A percentile compares a stretch with the other conserved stretches of the same genome.
phyloP scores from a whole-genome alignment of 2,329 filamentous ascomycete genomes.

The Calycina marina region DNA sequence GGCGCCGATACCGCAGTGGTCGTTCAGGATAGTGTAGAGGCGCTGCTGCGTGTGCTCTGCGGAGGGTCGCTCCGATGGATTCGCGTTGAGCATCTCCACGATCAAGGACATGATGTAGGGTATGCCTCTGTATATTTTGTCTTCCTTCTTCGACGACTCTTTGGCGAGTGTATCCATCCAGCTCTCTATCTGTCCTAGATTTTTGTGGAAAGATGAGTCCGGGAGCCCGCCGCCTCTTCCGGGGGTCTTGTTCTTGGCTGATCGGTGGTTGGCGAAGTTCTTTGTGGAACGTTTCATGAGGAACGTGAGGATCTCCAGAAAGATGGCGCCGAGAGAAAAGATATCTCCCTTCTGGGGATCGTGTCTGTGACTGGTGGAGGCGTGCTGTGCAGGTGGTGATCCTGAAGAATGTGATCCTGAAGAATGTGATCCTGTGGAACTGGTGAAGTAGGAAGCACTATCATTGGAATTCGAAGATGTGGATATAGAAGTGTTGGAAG shows the following conservation, averaged over 20 bases:
- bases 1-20: conserved; percentile 12
- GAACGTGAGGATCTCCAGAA: conserved; percentile 56
- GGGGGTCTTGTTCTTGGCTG: conserved; percentile 43
- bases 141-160: conserved; percentile 34
- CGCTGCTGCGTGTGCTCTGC: conserved; percentile 36
- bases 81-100: conserved; percentile 36
- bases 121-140: conserved; percentile 34
- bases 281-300: conserved; percentile 52
- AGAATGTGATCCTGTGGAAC: conserved; percentile 10
- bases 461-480: conserved; percentile 10
- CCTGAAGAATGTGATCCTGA: conserved; percentile 5
- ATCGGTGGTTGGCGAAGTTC: conserved; percentile 52
- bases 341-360: conserved; percentile 50
- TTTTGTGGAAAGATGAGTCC: conserved; percentile 60
- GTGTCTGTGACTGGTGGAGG: conserved; percentile 25
- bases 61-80: conserved; percentile 37
- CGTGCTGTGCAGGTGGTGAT: conserved; percentile 1
- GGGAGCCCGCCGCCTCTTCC: conserved; percentile 37
- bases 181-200: conserved; percentile 49
- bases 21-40: conserved; percentile 36
- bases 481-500: neutral
- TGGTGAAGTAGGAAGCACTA: conserved; percentile 13
- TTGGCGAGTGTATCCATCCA: conserved; percentile 52
- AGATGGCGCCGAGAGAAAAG: conserved; percentile 60
- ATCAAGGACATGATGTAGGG: conserved; percentile 37